These are phyloP conservation scores for Pseudonectria buxi DNA, from an alignment of 2,329 filamentous ascomycete genomes.

Conservation along the genomic window DNA sequence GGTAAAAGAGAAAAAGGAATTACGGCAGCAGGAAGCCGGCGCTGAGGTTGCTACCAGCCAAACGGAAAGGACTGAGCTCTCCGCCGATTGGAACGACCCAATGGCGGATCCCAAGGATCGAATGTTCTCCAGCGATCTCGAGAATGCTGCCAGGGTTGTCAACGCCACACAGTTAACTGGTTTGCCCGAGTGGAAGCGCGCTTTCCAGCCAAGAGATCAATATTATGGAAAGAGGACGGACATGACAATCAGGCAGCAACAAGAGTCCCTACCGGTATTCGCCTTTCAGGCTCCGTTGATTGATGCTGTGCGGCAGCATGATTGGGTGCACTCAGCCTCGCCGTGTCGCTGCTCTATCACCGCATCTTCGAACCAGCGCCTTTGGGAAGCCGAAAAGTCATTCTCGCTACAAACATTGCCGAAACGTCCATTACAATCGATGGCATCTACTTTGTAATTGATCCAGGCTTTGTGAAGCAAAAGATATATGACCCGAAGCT, in stretches of 20 bases:
- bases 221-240: slow-evolving; percentile 79
- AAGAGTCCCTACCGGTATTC: slow-evolving; percentile 82
- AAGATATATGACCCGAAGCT: slow-evolving; percentile 6
- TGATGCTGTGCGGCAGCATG: slow-evolving; percentile 75
- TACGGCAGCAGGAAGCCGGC: slow-evolving; percentile 82
- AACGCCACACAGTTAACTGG: slow-evolving; percentile 58
- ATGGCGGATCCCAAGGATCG: slow-evolving; percentile 82
- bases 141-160: slow-evolving; percentile 56
- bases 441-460: slow-evolving; percentile 6
- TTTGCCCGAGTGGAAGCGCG: slow-evolving; percentile 89
- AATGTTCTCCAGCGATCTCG: slow-evolving; percentile 82
- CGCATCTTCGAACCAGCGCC: slow-evolving; percentile 92
- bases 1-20: slow-evolving; percentile 81
- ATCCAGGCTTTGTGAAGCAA: slow-evolving; percentile 6
- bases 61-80: slow-evolving; percentile 73
- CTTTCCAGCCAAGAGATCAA: slow-evolving; percentile 70
- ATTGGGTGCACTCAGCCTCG: slow-evolving; percentile 96
- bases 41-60: slow-evolving; percentile 66
- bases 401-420: slow-evolving; percentile 6
- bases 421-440: slow-evolving; percentile 7
- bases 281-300: slow-evolving; percentile 83
- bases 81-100: slow-evolving; percentile 92
- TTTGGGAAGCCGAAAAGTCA: slow-evolving; percentile 47
- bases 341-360: slow-evolving; percentile 94
- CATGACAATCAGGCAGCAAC: slow-evolving; percentile 91